These are phyloP conservation scores for Vigna reflexopilosa DNA, from an alignment of 306 rosid genomes.

Conservation along the genomic window DNA sequence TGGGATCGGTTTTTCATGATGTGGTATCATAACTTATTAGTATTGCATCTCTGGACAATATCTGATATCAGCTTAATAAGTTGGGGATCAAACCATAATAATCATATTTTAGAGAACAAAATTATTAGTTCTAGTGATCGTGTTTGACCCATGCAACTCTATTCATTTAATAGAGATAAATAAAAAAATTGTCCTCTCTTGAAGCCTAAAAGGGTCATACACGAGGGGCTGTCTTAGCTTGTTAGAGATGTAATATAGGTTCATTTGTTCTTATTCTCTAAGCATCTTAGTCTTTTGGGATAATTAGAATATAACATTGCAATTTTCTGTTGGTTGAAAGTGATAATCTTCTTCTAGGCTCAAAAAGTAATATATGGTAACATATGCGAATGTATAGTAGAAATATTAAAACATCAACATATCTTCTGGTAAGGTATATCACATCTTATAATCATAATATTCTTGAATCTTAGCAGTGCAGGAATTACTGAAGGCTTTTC, in stretches of 20 bases:
- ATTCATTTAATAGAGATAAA: background rate
- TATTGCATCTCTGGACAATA: too few species aligned
- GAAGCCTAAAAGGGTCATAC: background rate
- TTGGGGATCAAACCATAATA: too few species aligned
- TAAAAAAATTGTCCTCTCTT: background rate
- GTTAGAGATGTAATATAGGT: background rate
- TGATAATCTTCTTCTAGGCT: background rate
- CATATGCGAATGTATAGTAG: conserved; percentile 10
- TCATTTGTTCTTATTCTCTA: background rate
- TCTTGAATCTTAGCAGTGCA: conserved; percentile 65
- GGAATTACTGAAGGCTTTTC: conserved; percentile 98
- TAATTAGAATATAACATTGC: background rate
- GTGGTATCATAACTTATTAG: background rate
- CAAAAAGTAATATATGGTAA: conserved; percentile 7
- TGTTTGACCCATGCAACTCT: background rate
- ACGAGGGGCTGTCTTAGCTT: background rate
- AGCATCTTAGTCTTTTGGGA: background rate
- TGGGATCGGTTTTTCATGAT: background rate
- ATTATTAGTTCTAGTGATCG: background rate
- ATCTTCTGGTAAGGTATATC: conserved; percentile 15
- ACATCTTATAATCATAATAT: conserved; percentile 21
- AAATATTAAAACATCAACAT: conserved; percentile 12
- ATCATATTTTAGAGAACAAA: too few species aligned
- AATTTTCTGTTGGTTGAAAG: background rate
- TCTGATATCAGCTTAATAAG: too few species aligned